Base-by-base conservation (phyloP, 345 rosid species). In the Barbarea vulgaris region DNA sequence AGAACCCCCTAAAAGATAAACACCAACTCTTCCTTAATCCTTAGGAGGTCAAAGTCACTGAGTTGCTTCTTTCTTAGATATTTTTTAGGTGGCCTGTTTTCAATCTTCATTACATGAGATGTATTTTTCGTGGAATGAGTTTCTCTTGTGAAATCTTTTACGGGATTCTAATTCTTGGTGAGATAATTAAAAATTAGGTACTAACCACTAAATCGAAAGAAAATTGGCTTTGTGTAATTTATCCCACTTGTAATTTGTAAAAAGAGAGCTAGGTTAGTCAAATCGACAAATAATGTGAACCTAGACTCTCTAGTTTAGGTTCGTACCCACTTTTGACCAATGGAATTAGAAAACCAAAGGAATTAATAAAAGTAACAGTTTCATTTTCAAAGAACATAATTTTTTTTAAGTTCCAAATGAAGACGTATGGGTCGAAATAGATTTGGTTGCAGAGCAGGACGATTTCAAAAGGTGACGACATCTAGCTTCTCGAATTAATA, bases 251-350 rank as follows among this genome's bases (percentile, higher is more conserved):
- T 57, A 74, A 74, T n/a, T n/a, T 44, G 21, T 44, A n/a, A 5
- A 5, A 44, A 12, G 50, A 65, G 41, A 74, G 9, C 21, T n/a
- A n/a, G 57, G 17, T 46, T 67, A 34, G 53, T 28, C 51, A 9
- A 75, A 24, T 25, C 25, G 18, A 57, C 50, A 5, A 34, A 9
- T 37, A 24, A 36, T 67, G 33, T 58, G 73, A 75, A 67, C 62
- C 55, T 75, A n/a, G 50, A 44, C 50, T 44, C 19, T 44, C 9
- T 15, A 13, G 46, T 58, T 57, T 34, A 44, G 61, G 67, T 67
- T 75, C 73, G 68, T 59, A 59, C 67, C 62, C 44, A 67, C 73
- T 67, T 67, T 59, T 67, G 62, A 75, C 73, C 67, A 37, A 48
- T 67, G 42, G 5, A 58, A 39, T 19, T 27, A 19, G 13, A 17